phyloP scores from a whole-genome alignment of 768 basidiomycete genomes.

The Mrakia blollopis region DNA sequence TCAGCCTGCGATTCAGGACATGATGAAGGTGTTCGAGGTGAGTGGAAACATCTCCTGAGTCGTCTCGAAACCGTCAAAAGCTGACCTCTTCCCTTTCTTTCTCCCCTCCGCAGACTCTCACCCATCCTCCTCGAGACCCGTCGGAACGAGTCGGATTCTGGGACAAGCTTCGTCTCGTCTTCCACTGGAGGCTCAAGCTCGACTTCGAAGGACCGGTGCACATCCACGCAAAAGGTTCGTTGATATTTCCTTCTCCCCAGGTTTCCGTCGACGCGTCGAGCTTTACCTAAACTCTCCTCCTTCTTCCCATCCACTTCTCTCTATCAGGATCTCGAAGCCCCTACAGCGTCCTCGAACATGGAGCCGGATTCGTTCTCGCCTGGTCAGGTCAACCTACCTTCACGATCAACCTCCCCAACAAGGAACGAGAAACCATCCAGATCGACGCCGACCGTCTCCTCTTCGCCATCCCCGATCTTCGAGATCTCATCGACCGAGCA shows the following conservation, averaged over 20 bases:
- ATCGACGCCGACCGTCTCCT: conserved; percentile 72
- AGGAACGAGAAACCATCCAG: conserved; percentile 72
- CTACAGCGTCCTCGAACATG: conserved; percentile 60
- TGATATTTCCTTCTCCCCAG: neutral
- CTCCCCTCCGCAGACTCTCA: conserved; percentile 50
- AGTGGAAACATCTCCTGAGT: neutral
- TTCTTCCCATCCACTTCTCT: neutral
- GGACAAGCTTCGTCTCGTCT: conserved; percentile 73
- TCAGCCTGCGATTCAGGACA: conserved; percentile 75
- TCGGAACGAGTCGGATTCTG: conserved; percentile 85
- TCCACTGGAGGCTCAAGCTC: conserved; percentile 73
- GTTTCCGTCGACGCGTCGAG: neutral
- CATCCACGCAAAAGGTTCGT: conserved; percentile 76
- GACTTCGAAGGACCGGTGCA: conserved; percentile 64
- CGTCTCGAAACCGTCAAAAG: neutral
- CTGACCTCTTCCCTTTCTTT: neutral
- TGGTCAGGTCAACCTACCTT: conserved; percentile 74
- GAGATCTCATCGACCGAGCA: conserved; percentile 21
- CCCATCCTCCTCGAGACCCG: conserved; percentile 68
- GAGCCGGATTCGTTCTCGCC: conserved; percentile 80
- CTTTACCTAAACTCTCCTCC: neutral
- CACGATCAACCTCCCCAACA: conserved; percentile 63
- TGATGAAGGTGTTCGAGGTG: conserved; percentile 70
- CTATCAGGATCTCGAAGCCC: conserved; percentile 73
- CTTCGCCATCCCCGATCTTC: conserved; percentile 68